Evolutionary conservation across 768 basidiomycete genomes (phyloP), one percentile per base, ranked within the genome.

Genomic region (Hebeloma cylindrosporum): DNA sequence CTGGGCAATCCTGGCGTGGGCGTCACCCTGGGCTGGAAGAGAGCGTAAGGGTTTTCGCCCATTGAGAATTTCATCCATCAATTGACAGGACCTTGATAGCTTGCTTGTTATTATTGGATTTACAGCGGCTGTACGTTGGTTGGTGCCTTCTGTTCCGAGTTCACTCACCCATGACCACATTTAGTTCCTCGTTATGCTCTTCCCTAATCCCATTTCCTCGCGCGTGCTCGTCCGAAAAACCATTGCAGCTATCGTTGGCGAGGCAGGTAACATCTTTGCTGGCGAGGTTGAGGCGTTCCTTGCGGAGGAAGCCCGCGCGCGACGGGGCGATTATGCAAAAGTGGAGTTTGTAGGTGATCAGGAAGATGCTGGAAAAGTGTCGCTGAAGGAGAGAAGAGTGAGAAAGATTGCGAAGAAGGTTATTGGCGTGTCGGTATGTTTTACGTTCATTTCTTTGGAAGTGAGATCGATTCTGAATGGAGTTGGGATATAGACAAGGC

Each of bases 91-190:
- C n/a, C n/a, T 23, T 22, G 3, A 21, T 37, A 74, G 73, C 17
- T 51, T 74, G 20, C 63, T 75, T 16, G 71, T 75, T 40, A 66
- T 71, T 22, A 68, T 71, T 40, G 73, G 73, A 2, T 75, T 74
- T 23, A 62, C 66, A n/a, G 70, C 71, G 18, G 66, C 62, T 11
- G 72, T 74, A 46, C 27, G 69, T 59, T 11, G 1, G n/a, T n/a
- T n/a, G n/a, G n/a, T n/a, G n/a, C n/a, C n/a, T 5, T n/a, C 4
- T 17, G 20, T 25, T 22, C 14, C 29, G n/a, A n/a, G n/a, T n/a
- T n/a, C n/a, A n/a, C n/a, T n/a, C n/a, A n/a, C n/a, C n/a, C n/a
- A n/a, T n/a, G n/a, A n/a, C n/a, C n/a, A n/a, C n/a, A n/a, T 13
- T 13, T 39, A 72, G 70, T 70, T 69, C 40, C 65, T 75, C 22